Evolutionary conservation across 345 rosid species (phyloP).

Genomic region (Mallotus nudiflorus): DNA sequence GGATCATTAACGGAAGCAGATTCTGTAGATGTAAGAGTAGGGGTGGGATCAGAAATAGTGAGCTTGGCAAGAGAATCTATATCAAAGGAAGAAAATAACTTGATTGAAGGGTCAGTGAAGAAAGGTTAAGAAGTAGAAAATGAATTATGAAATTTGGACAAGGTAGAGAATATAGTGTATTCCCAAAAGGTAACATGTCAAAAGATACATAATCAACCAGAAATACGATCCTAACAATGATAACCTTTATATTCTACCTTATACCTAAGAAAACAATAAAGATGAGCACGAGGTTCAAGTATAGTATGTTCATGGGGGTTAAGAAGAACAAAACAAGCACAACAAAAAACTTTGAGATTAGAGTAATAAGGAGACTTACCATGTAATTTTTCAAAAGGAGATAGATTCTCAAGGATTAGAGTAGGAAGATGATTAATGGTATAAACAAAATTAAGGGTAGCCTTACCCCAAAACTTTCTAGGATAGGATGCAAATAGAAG

Average conservation of each 20-base stretch:
- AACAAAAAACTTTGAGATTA: too few species aligned
- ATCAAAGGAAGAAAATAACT: neutral
- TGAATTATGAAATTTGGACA: neutral
- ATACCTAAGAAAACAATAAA: neutral
- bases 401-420: neutral
- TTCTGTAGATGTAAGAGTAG: neutral
- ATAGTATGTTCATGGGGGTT: neutral
- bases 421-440: neutral
- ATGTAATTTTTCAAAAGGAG: too few species aligned
- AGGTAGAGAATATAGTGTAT: neutral
- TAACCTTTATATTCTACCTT: too few species aligned
- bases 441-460: neutral
- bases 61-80: neutral
- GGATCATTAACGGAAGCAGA: neutral
- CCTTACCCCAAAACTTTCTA: too few species aligned
- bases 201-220: neutral
- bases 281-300: neutral
- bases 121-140: too few species aligned
- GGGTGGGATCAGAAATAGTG: too few species aligned
- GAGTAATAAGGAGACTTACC: too few species aligned
- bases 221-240: slow-evolving; percentile 4
- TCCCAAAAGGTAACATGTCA: neutral
- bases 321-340: slow-evolving; percentile 1
- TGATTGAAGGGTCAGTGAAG: neutral
- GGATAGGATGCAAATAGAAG: neutral